A percentile compares a stretch with the other conserved stretches of the same genome.
phyloP scores from a whole-genome alignment of 2,329 filamentous ascomycete genomes.

The Lachnellula occidentalis region DNA sequence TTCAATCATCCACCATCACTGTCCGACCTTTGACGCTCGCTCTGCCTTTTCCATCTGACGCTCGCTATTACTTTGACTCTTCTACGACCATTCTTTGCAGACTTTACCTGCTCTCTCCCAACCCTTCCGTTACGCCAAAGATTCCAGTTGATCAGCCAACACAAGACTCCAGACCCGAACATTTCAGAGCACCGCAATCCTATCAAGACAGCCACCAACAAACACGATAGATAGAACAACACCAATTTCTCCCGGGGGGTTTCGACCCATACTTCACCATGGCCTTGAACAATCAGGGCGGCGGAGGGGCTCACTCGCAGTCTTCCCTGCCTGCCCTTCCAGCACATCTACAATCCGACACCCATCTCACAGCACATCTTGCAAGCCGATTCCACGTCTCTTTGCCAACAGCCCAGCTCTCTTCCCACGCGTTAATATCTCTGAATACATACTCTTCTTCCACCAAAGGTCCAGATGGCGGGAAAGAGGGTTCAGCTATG shows the following conservation, averaged over 20 bases:
- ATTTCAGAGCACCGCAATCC: neutral
- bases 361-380: conserved; percentile 74
- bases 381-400: conserved; percentile 89
- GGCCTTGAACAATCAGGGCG: conserved; percentile 43
- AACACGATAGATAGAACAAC: conserved; percentile 3
- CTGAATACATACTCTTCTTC: conserved; percentile 94
- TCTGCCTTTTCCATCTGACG: conserved; percentile 11
- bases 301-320: conserved; percentile 66
- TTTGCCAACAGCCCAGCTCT: conserved; percentile 79
- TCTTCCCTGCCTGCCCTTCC: conserved; percentile 84
- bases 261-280: conserved; percentile 40
- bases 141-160: neutral
- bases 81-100: neutral
- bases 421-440: conserved; percentile 84
- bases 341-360: conserved; percentile 72
- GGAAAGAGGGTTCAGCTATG: conserved; percentile 86
- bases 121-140: too few species aligned
- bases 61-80: conserved; percentile 11
- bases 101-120: neutral
- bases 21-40: conserved; percentile 13
- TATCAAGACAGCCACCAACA: neutral
- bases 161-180: neutral
- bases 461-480: conserved; percentile 81
- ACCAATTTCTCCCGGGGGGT: conserved; percentile 11
- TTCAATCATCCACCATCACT: neutral